Base-by-base conservation (phyloP, 768 basidiomycete genomes). In the Pisolithus microcarpus region DNA sequence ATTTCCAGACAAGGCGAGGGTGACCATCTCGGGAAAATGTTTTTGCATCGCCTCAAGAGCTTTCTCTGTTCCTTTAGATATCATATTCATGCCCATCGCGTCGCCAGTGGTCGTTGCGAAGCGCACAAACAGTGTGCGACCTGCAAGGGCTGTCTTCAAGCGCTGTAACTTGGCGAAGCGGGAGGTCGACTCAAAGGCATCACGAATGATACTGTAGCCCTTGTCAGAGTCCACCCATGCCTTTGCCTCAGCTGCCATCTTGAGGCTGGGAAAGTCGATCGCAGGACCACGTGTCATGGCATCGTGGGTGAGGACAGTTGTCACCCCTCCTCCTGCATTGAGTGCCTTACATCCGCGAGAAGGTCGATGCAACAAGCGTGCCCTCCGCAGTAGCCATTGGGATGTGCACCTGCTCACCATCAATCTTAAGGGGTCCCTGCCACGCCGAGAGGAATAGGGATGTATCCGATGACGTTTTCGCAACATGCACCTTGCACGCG, bases 51-150 rank as follows among this genome's bases (percentile, higher is more conserved):
- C 78, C 61, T 87, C 91, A 11, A 99, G 78, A 19, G 93, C 93
- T 70, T 88, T 89, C 73, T 98, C 96, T 9, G 92, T 93, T 3
- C 94, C 96, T 71, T 99, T 99, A 8, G 87, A 90, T 63, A 98
- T 96, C 96, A 98, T 99, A 75, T 99, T 99, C 96, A 99, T 99
- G 16, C 96, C 96, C 95, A 98, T 99, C 38, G 96, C 95, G 62
- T 98, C 95, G 28, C 94, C 96, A 0, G 96, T 98, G 49, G 81
- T 84, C 13, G 93, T 96, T 52, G 88, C 87, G 63, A 99, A 97
- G 43, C 96, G 81, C 21, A 97, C 84, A 64, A 84, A 99, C 37
- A 99, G 72, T 37, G 92, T 95, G 38, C 96, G 80, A 5, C 96
- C 96, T 6, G 96, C 96, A 66, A 98, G 72, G 5, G 86, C 89